Percentiles rank a stretch among this genome's conserved stretches.
phyloP scores from a whole-genome alignment of 768 basidiomycete genomes.

The Russula brevipes region DNA sequence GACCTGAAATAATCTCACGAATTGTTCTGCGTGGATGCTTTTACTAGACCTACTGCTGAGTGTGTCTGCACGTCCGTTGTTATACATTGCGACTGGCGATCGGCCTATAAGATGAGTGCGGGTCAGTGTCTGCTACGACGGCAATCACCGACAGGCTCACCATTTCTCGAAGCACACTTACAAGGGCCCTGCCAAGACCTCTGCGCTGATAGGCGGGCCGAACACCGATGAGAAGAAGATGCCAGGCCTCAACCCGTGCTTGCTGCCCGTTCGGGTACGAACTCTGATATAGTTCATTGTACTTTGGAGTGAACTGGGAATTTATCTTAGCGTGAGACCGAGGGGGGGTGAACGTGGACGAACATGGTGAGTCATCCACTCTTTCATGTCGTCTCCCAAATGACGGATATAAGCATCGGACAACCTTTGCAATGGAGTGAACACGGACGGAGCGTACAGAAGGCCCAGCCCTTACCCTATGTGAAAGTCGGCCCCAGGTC shows the following conservation, averaged over 20 bases:
- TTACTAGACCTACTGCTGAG: not conserved
- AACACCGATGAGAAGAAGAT: not conserved
- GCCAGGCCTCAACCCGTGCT: not conserved
- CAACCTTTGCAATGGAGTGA: not conserved
- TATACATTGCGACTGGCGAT: not conserved
- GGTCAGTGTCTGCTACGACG: not conserved
- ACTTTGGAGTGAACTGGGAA: slow-evolving; percentile 1
- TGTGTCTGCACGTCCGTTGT: not conserved
- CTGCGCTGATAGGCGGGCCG: not conserved
- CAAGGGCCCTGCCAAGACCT: not conserved
- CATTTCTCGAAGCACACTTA: not conserved
- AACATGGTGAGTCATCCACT: slow-evolving; percentile 1
- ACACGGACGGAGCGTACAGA: not conserved
- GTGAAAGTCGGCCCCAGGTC: slow-evolving; percentile 10
- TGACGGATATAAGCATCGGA: not conserved
- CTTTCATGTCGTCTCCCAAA: not conserved
- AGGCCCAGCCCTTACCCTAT: not conserved
- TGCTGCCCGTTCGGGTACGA: not conserved
- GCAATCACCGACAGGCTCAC: not conserved
- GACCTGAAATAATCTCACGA: not conserved
- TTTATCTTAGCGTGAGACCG: not conserved
- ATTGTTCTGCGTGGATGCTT: not conserved
- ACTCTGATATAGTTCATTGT: not conserved
- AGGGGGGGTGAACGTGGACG: not conserved
- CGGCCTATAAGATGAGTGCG: not conserved